Base-by-base conservation (phyloP, 1,139 yeast genomes). In the Candida sanyaensis region DNA sequence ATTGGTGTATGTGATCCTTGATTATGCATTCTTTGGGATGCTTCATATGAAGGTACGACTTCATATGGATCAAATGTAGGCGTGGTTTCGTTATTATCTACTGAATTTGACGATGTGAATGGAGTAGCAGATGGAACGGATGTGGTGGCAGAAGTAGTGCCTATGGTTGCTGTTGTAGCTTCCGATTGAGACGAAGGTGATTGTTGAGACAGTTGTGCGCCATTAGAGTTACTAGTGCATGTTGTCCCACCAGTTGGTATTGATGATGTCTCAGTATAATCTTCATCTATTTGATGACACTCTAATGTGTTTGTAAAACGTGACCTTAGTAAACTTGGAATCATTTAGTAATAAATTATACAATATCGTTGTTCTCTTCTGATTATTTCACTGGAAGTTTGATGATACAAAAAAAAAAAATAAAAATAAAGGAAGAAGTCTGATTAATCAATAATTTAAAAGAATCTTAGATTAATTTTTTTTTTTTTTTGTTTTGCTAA, bases 21-120 rank as follows among this genome's bases (percentile, higher is more conserved):
- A 38, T 53, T 59, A 48, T 74, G 73, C 51, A 73, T 54, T 46
- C 65, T 55, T 53, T 75, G 80, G 0, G 79, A 73, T 2, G 69
- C 65, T 54, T 76, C 81, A 54, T 76, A 76, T 1, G 78, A 71
- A 0, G 80, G 80, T 0, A 75, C 75, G 11, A 59, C 58, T 45
- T 74, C 80, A 37, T 67, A 60, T 3, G 76, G 78, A 53, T 70
- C 74, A 51, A 52, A 62, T 5, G 37, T 40, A 6, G 31, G 27
- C 3, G n/a, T 13, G 9, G 21, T 34, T 8, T 13, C 41, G 12
- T 21, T 13, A 31, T 30, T 36, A 26, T 12, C 12, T 17, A 17
- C 21, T 17, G 21, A 17, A 6, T 12, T 31, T 17, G 24, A 32
- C 12, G 43, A 26, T 23, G 34, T 40, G n/a, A 42, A 26, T 30